Base-by-base conservation (phyloP, 2,329 filamentous ascomycete species). In the Rosellinia necatrix region DNA sequence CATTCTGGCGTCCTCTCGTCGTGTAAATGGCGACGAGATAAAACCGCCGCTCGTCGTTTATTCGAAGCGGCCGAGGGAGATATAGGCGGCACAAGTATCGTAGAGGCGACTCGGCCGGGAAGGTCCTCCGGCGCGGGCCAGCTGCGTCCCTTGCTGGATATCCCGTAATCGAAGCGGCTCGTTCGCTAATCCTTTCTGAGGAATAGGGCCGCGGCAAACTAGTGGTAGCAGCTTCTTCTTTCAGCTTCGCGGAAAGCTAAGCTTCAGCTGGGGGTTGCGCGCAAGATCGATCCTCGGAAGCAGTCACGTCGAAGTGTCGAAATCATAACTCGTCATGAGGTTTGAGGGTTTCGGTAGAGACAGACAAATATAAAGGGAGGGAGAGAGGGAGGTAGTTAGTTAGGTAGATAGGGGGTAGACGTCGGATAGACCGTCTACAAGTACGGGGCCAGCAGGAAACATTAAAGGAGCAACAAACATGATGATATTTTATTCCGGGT, bases 1-100 rank as follows among this genome's bases (percentile, higher is more conserved):
- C 87, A 92, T 90, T 27, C n/a, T 43, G 10, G 46, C 25, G 27
- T 24, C 3, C 4, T 17, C 34, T 7, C 22, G 6, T 19, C 32
- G 48, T n/a, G 7, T 38, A 17, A 17, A 13, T 30, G 10, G 8
- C 4, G 19, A 3, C 12, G 22, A 19, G 35, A 38, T 38, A 9
- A 8, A 15, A 22, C 35, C 10, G 35, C 21, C 13, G 10, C 22
- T 25, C 17, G 19, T 47, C 17, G 34, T 49, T 13, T 10, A 6
- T 46, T 10, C 17, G n/a, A n/a, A n/a, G n/a, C n/a, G n/a, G n/a
- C n/a, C n/a, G n/a, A n/a, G n/a, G n/a, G n/a, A n/a, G n/a, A n/a
- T n/a, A n/a, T n/a, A n/a, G n/a, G n/a, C n/a, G n/a, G n/a, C n/a
- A n/a, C n/a, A n/a, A n/a, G n/a, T n/a, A n/a, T n/a, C n/a, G n/a